Evolutionary conservation across 1,284 basidiomycete species (phyloP), one percentile per base, ranked within the genome.

Genomic region (Agaricales sp.): DNA sequence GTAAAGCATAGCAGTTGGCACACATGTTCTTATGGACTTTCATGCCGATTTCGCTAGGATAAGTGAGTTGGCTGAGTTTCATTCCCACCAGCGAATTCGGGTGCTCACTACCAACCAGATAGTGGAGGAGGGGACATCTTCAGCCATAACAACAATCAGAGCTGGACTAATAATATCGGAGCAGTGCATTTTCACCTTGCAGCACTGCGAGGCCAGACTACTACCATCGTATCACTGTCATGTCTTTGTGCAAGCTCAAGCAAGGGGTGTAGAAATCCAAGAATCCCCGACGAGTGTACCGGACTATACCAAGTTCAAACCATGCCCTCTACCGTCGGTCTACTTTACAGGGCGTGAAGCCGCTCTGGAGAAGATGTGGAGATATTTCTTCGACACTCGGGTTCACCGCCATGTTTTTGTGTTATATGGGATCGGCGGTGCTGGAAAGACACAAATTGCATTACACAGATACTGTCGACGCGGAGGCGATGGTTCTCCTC

Each of bases 401-500:
- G 16, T 8, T 16, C 8, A 41, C 18, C 6, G 18, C 39, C 39
- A 16, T 41, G 39, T 41, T 6, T 41, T 41, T 41, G 39, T 41
- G 6, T 16, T 41, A 4, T 41, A 41, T 41, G 39, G 39, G 8
- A n/a, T 16, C 8, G n/a, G n/a, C 6, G 39, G 39, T 18, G 8
- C 16, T n/a, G 39, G 39, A 20, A 41, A 41, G 39, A 41, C 39
- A 16, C n/a, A 41, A 16, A 41, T 41, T 16, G 39, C 39, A 4
- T 41, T 8, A 4, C 16, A 81, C 87, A 14, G 82, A 82, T 16
- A 63, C 78, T 39, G 71, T 99, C 47, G 73, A 84, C 30, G 75
- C 82, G 55, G 96, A 99, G 70, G 90, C 88, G 51, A 93, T 99
- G 57, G 87, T 99, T 6, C 78, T 93, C 26, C 86, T 97, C 8